phyloP scores from a whole-genome alignment of 345 rosid genomes.

The Mallotus nudiflorus region DNA sequence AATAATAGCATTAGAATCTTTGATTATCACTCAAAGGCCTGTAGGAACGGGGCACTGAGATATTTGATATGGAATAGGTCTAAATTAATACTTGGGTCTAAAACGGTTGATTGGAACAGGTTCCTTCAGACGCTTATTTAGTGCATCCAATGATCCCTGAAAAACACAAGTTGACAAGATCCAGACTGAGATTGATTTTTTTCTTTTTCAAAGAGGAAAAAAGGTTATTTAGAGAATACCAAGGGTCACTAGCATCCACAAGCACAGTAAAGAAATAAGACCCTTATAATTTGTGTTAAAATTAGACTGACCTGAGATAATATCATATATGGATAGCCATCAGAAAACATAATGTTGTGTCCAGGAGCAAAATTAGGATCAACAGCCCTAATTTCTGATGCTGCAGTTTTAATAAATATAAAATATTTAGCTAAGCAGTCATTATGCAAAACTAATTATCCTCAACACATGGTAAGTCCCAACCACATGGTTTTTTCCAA shows the following conservation, averaged over 20 bases:
- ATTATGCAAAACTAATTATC: too few species aligned
- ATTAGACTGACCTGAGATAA: conserved; percentile 61
- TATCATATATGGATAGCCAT: conserved; percentile 69
- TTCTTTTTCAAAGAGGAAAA: too few species aligned
- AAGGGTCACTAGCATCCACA: too few species aligned
- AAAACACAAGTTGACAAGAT: conserved; percentile 17
- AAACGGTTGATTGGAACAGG: conserved; percentile 86
- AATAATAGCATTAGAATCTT: too few species aligned
- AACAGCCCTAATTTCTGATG: conserved; percentile 62
- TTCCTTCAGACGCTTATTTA: conserved; percentile 67
- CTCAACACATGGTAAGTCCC: too few species aligned
- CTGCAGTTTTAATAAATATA: conserved; percentile 35
- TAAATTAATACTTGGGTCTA: conserved; percentile 73
- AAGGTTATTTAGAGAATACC: too few species aligned
- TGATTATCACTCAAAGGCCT: too few species aligned
- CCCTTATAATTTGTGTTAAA: neutral
- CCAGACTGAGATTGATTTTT: conserved; percentile 6
- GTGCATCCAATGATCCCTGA: conserved; percentile 82
- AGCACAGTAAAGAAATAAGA: too few species aligned
- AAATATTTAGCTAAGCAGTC: too few species aligned
- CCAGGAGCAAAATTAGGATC: conserved; percentile 73
- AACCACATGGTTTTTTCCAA: too few species aligned
- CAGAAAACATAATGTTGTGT: conserved; percentile 70
- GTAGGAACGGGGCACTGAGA: too few species aligned
- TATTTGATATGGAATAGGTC: conserved; percentile 4